Percentiles rank a stretch among this genome's conserved stretches.
Conservation (phyloP, 2,329 filamentous ascomycete species). For the Nemania sp. region DNA sequence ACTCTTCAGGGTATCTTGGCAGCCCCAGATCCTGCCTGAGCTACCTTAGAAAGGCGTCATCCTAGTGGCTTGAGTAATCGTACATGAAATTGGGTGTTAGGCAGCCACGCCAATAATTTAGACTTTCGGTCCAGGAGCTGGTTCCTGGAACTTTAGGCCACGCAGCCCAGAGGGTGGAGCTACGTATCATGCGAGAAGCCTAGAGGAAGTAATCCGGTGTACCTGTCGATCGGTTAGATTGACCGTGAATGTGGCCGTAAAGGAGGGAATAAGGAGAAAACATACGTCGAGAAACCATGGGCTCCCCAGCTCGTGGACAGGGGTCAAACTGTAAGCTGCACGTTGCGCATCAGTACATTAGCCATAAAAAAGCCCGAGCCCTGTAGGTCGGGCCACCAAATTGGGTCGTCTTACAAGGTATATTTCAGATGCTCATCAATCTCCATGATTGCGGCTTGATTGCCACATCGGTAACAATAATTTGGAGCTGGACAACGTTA, state of each 20-base stretch:
- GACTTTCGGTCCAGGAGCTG: conserved; percentile 21
- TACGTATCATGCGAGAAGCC: conserved; percentile 42
- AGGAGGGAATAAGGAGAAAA: conserved; percentile 34
- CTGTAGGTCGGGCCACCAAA: background rate
- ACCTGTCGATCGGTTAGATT: conserved; percentile 57
- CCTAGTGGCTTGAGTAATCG: conserved; percentile 33
- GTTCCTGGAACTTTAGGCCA: conserved; percentile 39
- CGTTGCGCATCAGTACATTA: conserved; percentile 32
- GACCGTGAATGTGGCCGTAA: conserved; percentile 19
- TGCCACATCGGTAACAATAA: conserved; percentile 99
- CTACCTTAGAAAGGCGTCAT: conserved; percentile 25
- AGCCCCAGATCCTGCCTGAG: conserved; percentile 32
- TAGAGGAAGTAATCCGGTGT: conserved; percentile 99
- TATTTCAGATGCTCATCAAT: conserved; percentile 99
- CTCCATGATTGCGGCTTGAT: conserved; percentile 99
- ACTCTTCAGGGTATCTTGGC: conserved; percentile 33
- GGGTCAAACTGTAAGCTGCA: conserved; percentile 97
- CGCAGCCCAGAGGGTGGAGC: conserved; percentile 30
- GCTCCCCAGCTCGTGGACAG: conserved; percentile 95
- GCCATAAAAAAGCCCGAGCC: conserved; percentile 9
- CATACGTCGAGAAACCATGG: conserved; percentile 95
- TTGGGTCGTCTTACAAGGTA: conserved; percentile 83
- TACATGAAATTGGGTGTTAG: conserved; percentile 34
- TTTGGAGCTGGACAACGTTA: conserved; percentile 71
- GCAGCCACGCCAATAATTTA: conserved; percentile 31